Base-by-base conservation (phyloP, 371 early-diverging fungal species). In the Saksenaea vasiformis region DNA sequence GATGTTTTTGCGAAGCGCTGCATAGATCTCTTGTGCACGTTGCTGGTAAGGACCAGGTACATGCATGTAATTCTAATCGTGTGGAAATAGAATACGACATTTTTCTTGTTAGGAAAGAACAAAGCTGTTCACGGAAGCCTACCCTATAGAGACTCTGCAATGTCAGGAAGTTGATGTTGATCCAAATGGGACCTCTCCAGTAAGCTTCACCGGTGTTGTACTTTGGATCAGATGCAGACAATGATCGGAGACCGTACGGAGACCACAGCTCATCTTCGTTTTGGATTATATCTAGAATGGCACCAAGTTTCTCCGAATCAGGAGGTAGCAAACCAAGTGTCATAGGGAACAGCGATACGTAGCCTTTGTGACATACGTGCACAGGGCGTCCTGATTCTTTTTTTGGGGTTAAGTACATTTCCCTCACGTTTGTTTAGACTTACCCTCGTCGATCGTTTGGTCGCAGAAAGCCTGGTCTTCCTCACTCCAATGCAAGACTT, bases 131-230 rank as follows among this genome's bases (percentile, higher is more conserved):
- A 7, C 7, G 7, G 44, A 17, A 1, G 37, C 71, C 67, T 78
- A 88, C 88, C 38, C 79, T 85, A 72, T 92, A 74, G 54, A 98
- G 77, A 31, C 91, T 81, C 36, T 87, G 83, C 34, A 96, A 72
- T 0, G 89, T 87, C 54, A 98, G 73, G 72, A 95, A 98, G 73
- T 97, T 96, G 62, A 95, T 79, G 64, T 96, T 95, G 64, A 96
- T 86, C 98, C 98, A 98, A 38, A 97, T 87, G 1, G 96, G 95
- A 2, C 97, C 98, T 38, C 93, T 82, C 98, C 97, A 98, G 70
- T 97, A 97, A 69, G 94, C 90, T 72, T 98, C 98, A 54, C 89
- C 93, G 0, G 87, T 87, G 5, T 86, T 87, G 71, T 89, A 96
- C 51, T 74, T 87, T 24, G 76, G 74, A 70, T 95, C 93, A 7